A percentile compares a stretch with the other conserved stretches of the same genome.
These are phyloP conservation scores for Colletotrichum liriopes DNA, from an alignment of 2,329 filamentous ascomycete species.

Conservation along the genomic window DNA sequence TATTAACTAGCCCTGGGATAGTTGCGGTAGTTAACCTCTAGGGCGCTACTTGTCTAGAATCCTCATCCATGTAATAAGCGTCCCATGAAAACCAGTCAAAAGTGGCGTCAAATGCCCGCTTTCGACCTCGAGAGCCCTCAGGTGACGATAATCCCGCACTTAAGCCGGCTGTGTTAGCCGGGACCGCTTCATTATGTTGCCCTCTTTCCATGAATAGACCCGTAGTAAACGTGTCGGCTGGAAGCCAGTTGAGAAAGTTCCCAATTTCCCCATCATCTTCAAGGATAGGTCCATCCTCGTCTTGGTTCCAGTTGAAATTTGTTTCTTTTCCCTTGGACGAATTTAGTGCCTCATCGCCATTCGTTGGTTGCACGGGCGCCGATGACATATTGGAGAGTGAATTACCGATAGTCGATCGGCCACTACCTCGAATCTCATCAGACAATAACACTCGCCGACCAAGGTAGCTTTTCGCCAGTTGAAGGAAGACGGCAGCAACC, in stretches of 20 bases:
- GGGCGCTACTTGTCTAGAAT: background rate
- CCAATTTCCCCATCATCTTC: background rate
- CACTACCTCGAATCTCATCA: too few species aligned
- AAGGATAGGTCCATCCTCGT: background rate
- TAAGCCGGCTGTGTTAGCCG: too few species aligned
- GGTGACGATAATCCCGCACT: too few species aligned
- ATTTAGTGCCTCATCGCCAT: background rate
- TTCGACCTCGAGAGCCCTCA: background rate
- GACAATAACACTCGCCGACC: background rate
- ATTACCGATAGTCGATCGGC: background rate
- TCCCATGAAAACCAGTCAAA: constrained; percentile 37
- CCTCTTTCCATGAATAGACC: background rate
- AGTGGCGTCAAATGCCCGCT: constrained; percentile 21
- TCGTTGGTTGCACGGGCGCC: too few species aligned
- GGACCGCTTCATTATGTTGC: background rate
- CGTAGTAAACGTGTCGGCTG: constrained; percentile 1
- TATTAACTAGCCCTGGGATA: background rate
- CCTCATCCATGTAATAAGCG: background rate
- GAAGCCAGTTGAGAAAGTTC: constrained; percentile 24
- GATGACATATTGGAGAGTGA: background rate
- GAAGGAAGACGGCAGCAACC: constrained; percentile 16
- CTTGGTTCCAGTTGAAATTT: too few species aligned
- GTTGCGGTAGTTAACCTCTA: background rate
- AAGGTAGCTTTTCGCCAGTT: background rate
- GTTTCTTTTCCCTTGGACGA: background rate